phyloP scores from a whole-genome alignment of 345 rosid genomes.

The Salix dunnii region DNA sequence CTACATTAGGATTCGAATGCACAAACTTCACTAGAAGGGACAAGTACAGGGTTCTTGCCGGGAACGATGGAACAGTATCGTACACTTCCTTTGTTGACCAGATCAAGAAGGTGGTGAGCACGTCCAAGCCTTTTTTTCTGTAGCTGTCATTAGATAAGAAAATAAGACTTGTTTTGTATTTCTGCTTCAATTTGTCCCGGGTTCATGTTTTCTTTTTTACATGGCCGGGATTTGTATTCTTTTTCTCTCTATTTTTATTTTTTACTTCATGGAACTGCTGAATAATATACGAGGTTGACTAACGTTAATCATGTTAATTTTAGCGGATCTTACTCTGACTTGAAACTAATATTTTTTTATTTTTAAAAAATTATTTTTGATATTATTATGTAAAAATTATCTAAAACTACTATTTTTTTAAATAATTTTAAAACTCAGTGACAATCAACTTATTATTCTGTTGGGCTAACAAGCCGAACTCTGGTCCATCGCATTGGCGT shows the following conservation, averaged over 20 bases:
- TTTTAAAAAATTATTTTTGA: too few species aligned
- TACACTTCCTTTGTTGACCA: constrained; percentile 48
- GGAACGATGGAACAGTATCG: constrained; percentile 80
- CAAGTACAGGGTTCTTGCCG: constrained; percentile 74
- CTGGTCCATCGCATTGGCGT: background rate
- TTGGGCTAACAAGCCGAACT: background rate
- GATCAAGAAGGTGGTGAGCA: constrained; percentile 50
- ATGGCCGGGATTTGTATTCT: constrained; percentile 6
- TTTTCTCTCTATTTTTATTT: background rate
- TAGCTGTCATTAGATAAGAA: background rate
- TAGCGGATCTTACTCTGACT: background rate
- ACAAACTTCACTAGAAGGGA: constrained; percentile 89
- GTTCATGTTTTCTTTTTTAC: background rate
- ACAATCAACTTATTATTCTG: too few species aligned
- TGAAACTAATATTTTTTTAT: background rate
- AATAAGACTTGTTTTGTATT: background rate
- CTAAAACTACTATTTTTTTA: too few species aligned
- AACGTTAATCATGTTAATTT: background rate
- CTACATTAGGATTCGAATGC: constrained; percentile 87
- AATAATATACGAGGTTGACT: background rate
- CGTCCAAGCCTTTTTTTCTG: constrained; percentile 54
- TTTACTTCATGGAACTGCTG: constrained; percentile 8
- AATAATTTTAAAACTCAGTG: too few species aligned
- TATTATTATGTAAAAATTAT: too few species aligned
- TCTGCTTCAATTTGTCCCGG: background rate